A percentile compares a stretch with the other conserved stretches of the same genome.
These are phyloP conservation scores for Leccinum discolor DNA, from an alignment of 1,284 basidiomycete genomes.

Conservation along the genomic window DNA sequence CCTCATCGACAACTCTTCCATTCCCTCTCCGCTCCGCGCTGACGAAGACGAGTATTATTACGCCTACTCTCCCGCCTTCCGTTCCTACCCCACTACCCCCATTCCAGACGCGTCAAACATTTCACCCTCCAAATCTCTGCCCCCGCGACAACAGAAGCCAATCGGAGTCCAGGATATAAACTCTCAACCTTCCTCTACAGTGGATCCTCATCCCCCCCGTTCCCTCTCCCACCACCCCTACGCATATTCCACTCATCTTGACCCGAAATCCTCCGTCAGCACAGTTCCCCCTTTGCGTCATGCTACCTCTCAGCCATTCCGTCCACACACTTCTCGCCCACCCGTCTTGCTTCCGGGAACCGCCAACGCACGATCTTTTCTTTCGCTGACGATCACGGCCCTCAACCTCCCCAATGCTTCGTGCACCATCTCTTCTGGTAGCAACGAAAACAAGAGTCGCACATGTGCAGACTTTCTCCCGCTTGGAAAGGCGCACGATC, in stretches of 20 bases:
- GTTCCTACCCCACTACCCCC: conserved; percentile 2
- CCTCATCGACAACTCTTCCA: no score
- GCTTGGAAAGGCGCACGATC: conserved; percentile 69
- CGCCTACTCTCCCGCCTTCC: conserved; percentile 34
- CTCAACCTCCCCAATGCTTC: conserved; percentile 67
- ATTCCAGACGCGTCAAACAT: background rate
- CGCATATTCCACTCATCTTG: conserved; percentile 41
- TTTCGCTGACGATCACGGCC: conserved; percentile 55
- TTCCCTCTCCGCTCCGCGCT: conserved; percentile 27
- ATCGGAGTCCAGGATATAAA: conserved; percentile 5
- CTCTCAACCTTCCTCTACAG: conserved; percentile 19
- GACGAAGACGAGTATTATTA: conserved; percentile 43
- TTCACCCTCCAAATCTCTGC: conserved; percentile 2
- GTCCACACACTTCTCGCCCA: background rate
- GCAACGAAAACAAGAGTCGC: conserved; percentile 73
- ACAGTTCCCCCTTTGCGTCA: conserved; percentile 18
- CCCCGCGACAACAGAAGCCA: conserved; percentile 7
- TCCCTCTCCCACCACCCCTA: conserved; percentile 53
- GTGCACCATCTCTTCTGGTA: conserved; percentile 31
- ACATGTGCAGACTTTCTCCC: conserved; percentile 70
- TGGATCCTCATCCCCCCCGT: conserved; percentile 18
- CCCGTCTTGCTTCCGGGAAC: no score
- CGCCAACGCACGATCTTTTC: conserved; percentile 10
- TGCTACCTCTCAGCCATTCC: conserved; percentile 19
- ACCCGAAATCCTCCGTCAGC: conserved; percentile 5